phyloP scores from a whole-genome alignment of 2,329 filamentous ascomycete species.

The Paracamarosporium sp. region DNA sequence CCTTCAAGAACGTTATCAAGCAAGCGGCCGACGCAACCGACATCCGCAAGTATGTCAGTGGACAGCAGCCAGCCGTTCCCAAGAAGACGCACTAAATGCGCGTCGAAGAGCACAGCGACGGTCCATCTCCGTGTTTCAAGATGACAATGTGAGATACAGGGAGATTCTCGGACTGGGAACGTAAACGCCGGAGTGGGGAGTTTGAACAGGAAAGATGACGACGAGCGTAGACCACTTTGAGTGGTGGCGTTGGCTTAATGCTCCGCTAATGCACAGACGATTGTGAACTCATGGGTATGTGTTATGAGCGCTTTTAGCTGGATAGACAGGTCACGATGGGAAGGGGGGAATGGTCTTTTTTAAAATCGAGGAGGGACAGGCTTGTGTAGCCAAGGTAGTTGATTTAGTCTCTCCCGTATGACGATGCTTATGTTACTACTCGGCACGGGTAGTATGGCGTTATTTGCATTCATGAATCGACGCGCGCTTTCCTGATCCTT shows the following conservation, averaged over 20 bases:
- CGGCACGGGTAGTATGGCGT: conserved; percentile 12
- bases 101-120: conserved; percentile 16
- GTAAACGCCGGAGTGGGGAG: background rate
- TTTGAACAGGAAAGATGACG: background rate
- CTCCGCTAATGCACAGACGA: background rate
- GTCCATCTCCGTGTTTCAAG: conserved; percentile 20
- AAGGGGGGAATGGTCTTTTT: background rate
- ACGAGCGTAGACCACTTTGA: background rate
- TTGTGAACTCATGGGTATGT: background rate
- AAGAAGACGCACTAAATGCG: conserved; percentile 66
- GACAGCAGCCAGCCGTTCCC: conserved; percentile 58
- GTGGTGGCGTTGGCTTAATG: background rate
- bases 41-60: conserved; percentile 72
- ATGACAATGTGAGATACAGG: conserved; percentile 18
- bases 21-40: conserved; percentile 84
- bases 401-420: background rate
- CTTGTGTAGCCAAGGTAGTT: background rate
- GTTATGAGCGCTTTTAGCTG: background rate
- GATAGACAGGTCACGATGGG: background rate
- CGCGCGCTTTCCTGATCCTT: background rate
- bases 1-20: conserved; percentile 73
- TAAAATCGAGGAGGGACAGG: background rate
- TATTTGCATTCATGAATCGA: conserved; percentile 2
- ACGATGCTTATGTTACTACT: conserved; percentile 1
- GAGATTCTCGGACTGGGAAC: conserved; percentile 14